Base-by-base conservation (phyloP, 768 basidiomycete species). In the Phylloporus sp. region DNA sequence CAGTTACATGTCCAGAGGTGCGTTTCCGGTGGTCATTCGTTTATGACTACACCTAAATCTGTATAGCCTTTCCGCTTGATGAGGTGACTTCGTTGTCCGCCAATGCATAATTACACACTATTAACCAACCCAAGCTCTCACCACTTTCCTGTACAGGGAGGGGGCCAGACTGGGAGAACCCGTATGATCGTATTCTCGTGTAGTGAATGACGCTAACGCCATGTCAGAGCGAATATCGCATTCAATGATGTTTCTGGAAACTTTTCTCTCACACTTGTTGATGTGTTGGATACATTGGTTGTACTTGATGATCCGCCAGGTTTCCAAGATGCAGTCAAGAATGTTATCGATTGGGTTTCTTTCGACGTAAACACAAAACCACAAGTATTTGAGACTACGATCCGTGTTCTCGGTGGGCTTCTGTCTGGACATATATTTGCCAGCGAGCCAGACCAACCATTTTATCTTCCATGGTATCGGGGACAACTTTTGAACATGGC, bases 321-420 rank as follows among this genome's bases (percentile, higher is more conserved):
- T 6, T 97, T 97, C 62, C 87, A 91, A 60, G 74, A 73, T n/a
- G 94, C 91, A 4, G 86, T 98, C 46, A 81, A 80, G 53, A 82
- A 88, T 55, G 81, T 93, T 48, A 86, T 95, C 45, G 70, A 82
- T 47, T 84, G 81, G 78, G 89, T 97, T 34, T 85, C 85, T 1
- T 97, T 97, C 67, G 90, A 97, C 64, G 87, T 93, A 51, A 86
- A 97, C 69, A 92, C 91, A 36, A 91, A 85, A 68, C 93, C 97
- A n/a, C 95, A 99, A 76, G 88, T 98, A 5, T 99, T 99, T 63
- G 95, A 99, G 73, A 91, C 90, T 10, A 97, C 91, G 1, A 98
- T 98, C 49, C 84, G 95, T 24, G 91, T 94, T 6, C 74, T 99
- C 9, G 97, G 97, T 4, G 92, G 93, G 5, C 78, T 99, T 32